These are phyloP conservation scores for Beauveria rudraprayagi DNA, from an alignment of 2,329 filamentous ascomycete genomes.

Conservation along the genomic window DNA sequence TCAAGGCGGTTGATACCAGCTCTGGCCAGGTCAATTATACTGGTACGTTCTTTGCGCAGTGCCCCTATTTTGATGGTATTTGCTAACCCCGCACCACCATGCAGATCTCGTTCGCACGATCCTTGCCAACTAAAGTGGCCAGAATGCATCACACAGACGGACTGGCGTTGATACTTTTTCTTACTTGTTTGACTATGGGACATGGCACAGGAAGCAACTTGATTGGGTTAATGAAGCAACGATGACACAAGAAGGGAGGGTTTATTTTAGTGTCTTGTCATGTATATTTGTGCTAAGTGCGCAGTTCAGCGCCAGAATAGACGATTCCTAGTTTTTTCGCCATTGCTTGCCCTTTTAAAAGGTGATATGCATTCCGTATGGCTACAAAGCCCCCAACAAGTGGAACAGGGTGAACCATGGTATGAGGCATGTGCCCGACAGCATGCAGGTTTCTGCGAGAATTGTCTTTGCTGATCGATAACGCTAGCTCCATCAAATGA, in stretches of 20 bases:
- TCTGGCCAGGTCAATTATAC: slow-evolving; percentile 97
- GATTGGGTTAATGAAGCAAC: slow-evolving; percentile 12
- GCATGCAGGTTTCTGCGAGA: neutral
- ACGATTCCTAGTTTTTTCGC: neutral
- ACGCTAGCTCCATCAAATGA: neutral
- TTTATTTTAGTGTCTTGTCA: slow-evolving; percentile 10
- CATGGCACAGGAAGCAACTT: slow-evolving; percentile 11
- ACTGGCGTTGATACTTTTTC: slow-evolving; percentile 15
- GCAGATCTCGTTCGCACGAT: slow-evolving; percentile 78
- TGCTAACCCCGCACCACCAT: neutral
- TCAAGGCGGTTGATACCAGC: slow-evolving; percentile 96
- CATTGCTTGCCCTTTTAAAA: neutral
- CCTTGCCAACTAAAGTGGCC: slow-evolving; percentile 60
- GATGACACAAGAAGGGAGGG: slow-evolving; percentile 2
- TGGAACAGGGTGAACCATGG: neutral
- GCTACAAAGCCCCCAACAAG: neutral
- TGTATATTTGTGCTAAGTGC: slow-evolving; percentile 9
- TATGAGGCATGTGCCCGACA: neutral
- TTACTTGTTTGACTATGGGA: slow-evolving; percentile 22
- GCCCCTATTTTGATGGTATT: neutral
- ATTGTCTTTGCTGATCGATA: neutral
- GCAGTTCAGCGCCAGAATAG: neutral
- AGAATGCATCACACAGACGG: slow-evolving; percentile 11
- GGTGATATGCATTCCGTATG: neutral
- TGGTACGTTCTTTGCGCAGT: slow-evolving; percentile 45